Evolutionary conservation across 805 yeast genomes (phyloP).

Genomic region (Dipodascus albidus): DNA sequence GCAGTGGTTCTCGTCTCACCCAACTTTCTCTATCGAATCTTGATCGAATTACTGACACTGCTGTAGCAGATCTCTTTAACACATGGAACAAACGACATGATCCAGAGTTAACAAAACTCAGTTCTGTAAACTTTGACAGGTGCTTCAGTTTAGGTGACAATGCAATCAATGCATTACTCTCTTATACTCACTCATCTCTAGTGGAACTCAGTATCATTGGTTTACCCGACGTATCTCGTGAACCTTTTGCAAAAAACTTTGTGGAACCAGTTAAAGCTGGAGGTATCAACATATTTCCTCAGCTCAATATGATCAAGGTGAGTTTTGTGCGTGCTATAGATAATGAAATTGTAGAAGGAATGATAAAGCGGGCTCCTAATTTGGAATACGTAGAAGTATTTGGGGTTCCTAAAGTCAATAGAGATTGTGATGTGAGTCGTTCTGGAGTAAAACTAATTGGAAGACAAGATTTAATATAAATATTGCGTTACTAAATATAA

Average conservation of each 20-base stretch:
- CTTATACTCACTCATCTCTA: conserved; percentile 54
- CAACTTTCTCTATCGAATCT: conserved; percentile 46
- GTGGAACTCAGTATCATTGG: conserved; percentile 69
- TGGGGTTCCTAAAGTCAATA: conserved; percentile 35
- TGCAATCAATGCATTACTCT: conserved; percentile 46
- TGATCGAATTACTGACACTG: conserved; percentile 60
- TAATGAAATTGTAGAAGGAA: conserved; percentile 47
- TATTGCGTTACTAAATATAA: too few relatives aligned
- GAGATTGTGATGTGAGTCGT: conserved; percentile 25
- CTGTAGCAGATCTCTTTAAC: conserved; percentile 46
- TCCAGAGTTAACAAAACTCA: conserved; percentile 37
- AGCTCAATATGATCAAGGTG: conserved; percentile 52
- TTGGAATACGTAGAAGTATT: conserved; percentile 64
- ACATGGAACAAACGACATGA: conserved; percentile 32
- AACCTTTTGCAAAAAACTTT: conserved; percentile 19
- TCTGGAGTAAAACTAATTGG: conserved; percentile 57
- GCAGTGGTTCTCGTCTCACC: conserved; percentile 36
- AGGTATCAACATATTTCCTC: background rate
- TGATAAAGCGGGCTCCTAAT: conserved; percentile 50
- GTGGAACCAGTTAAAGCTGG: conserved; percentile 19
- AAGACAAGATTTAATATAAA: conserved; percentile 45
- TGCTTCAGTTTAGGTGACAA: conserved; percentile 56
- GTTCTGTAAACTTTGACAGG: conserved; percentile 48
- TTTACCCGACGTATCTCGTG: conserved; percentile 33
- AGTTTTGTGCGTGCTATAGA: conserved; percentile 76